Conservation (phyloP, 208 protist species). For the Crithidia brevicula region DNA sequence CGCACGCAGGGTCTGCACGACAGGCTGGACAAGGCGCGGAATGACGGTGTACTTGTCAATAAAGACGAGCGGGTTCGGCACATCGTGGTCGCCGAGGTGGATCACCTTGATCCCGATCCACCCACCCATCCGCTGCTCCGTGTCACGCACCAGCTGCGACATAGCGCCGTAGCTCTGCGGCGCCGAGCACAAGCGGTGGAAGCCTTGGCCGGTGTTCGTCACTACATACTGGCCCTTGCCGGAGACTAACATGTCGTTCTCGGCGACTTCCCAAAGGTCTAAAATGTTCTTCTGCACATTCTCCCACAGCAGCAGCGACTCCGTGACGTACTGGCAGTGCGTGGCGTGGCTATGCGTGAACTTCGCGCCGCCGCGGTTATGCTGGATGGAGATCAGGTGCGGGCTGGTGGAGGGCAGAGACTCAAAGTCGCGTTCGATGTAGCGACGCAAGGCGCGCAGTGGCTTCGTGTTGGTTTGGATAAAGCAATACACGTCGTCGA, state of each 20-base stretch:
- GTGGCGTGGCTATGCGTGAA: conserved; percentile 94
- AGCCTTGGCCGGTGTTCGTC: conserved; percentile 95
- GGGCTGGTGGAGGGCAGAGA: conserved; percentile 26
- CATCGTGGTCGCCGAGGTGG: conserved; percentile 97
- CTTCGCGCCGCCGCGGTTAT: conserved; percentile 80
- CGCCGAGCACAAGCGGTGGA: conserved; percentile 93
- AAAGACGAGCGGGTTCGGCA: conserved; percentile 98
- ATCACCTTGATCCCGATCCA: conserved; percentile 98
- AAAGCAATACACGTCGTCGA: conserved; percentile 95
- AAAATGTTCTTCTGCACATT: conserved; percentile 94
- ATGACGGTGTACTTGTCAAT: conserved; percentile 99
- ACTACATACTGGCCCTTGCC: conserved; percentile 69
- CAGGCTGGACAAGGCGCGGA: conserved; percentile 93
- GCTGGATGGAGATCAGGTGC: conserved; percentile 54
- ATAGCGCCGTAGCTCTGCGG: conserved; percentile 89
- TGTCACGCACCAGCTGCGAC: conserved; percentile 72
- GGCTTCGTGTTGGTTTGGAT: conserved; percentile 81
- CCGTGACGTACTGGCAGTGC: conserved; percentile 96
- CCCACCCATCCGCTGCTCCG: conserved; percentile 79
- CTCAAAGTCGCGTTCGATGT: conserved; percentile 71
- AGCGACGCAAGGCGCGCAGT: conserved; percentile 59
- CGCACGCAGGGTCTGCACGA: conserved; percentile 83
- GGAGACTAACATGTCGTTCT: conserved; percentile 93
- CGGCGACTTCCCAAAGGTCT: conserved; percentile 93
- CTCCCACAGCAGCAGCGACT: conserved; percentile 96